Base-by-base conservation (phyloP, 345 rosid genomes). In the thale cress (Arabidopsis thaliana) region DNA sequence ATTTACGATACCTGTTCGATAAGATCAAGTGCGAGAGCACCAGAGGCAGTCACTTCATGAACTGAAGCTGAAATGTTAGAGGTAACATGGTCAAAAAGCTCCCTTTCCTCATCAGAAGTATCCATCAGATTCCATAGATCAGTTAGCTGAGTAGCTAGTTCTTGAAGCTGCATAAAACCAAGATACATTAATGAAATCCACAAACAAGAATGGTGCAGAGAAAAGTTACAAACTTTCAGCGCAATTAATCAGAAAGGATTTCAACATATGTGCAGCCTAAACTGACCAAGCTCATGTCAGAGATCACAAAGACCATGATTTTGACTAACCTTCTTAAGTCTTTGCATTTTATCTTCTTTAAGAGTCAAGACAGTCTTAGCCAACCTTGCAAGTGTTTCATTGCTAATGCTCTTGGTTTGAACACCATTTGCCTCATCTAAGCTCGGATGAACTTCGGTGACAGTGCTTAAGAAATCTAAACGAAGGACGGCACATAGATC, bases 81-180 rank as follows among this genome's bases (percentile, higher is more conserved):
- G 25, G 91, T 92, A 63, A 95, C 96, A 78, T 95, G 96, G 69
- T 89, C 84, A 71, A 92, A 95, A 66, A 87, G 78, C 60, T 69
- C 77, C 55, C 97, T 83, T 71, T 92, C 97, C 66, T 90, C 97
- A 34, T 52, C 78, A 3, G 97, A 84, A 55, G 99, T 92, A 73
- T 95, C 97, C 99, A 95, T 92, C 78, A 92, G 85, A 82, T 95
- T 92, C 99, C 99, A 95, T 34, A 95, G 85, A 78, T 95, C 99
- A 83, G 78, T 81, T 69, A 94, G 82, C 75, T 90, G 97, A 65
- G 85, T 80, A 45, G 96, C 92, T 45, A 92, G 41, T 42, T 76
- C 79, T 96, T 58, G 93, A 87, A 80, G 97, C 87, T 65, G 88
- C 84, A 38, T 5, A 3, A 53, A 61, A 42, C 7, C 25, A 52